phyloP scores from a whole-genome alignment of 1,284 basidiomycete genomes.

The Ustilago crameri region DNA sequence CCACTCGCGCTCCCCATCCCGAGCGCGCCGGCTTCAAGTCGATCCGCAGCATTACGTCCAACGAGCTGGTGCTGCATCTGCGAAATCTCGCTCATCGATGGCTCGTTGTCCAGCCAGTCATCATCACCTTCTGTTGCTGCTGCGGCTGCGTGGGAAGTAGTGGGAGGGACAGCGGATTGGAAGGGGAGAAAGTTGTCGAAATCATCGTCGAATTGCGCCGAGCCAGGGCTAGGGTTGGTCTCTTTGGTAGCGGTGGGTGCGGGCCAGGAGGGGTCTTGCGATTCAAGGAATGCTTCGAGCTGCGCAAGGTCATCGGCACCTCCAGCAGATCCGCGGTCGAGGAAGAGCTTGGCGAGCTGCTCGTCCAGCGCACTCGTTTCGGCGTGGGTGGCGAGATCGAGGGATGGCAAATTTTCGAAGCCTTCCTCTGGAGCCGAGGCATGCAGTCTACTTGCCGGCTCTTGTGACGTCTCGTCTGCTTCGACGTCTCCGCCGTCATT shows the following conservation, averaged over 20 bases:
- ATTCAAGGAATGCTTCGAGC: conserved; percentile 48
- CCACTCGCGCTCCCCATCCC: conserved; percentile 8
- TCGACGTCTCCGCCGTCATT: conserved; percentile 9
- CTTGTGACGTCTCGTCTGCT: neutral
- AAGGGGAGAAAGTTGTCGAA: conserved; percentile 48
- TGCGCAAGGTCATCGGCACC: conserved; percentile 27
- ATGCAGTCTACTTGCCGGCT: too few relatives aligned
- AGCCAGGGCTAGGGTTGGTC: neutral
- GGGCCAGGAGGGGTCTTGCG: conserved; percentile 49
- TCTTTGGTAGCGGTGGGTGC: neutral
- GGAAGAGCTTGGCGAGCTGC: conserved; percentile 38
- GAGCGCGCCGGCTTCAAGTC: conserved; percentile 14
- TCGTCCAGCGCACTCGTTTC: conserved; percentile 29
- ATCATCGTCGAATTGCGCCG: conserved; percentile 36
- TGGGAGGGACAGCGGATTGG: conserved; percentile 14
- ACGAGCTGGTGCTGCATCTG: conserved; percentile 32
- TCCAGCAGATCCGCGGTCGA: conserved; percentile 1
- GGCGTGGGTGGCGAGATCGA: conserved; percentile 11
- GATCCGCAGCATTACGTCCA: conserved; percentile 15
- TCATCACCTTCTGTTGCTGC: neutral
- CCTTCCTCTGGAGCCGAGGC: neutral
- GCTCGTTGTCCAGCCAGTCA: conserved; percentile 5
- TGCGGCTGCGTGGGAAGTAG: neutral
- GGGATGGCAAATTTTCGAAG: conserved; percentile 1
- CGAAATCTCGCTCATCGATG: conserved; percentile 15